Conservation (phyloP, 2,329 filamentous ascomycete species). For the Rosellinia necatrix region DNA sequence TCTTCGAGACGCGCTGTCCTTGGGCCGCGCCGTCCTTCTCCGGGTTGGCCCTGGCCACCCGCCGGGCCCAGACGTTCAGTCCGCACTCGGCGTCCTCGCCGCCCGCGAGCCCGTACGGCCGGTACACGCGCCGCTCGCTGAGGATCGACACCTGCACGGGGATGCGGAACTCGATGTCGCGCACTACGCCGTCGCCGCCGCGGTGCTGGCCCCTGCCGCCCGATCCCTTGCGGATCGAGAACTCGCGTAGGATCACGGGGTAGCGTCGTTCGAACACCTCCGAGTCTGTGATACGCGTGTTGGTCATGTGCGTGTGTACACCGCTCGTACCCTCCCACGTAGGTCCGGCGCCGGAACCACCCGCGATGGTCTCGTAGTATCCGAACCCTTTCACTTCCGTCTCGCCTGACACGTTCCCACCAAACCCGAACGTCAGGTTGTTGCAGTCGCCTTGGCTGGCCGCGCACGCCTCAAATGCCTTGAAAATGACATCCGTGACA, state of each 20-base stretch:
- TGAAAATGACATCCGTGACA: conserved; percentile 77
- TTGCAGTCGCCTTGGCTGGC: conserved; percentile 77
- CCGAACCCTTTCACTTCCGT: conserved; percentile 70
- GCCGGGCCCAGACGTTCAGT: conserved; percentile 84
- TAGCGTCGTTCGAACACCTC: conserved; percentile 77
- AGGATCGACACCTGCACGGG: conserved; percentile 74
- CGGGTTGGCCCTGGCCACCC: conserved; percentile 63
- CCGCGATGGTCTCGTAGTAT: conserved; percentile 80
- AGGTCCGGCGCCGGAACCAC: conserved; percentile 71
- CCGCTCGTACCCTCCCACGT: conserved; percentile 71
- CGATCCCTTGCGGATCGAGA: conserved; percentile 62
- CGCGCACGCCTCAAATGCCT: conserved; percentile 74
- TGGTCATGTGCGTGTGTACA: conserved; percentile 79
- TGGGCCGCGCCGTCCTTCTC: conserved; percentile 42
- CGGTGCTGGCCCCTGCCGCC: conserved; percentile 64
- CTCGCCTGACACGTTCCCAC: conserved; percentile 61
- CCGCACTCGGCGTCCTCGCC: conserved; percentile 80
- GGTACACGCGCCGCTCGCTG: conserved; percentile 72
- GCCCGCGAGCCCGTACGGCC: conserved; percentile 80
- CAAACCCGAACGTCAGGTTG: conserved; percentile 78
- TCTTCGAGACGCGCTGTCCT: conserved; percentile 12
- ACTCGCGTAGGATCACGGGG: conserved; percentile 70
- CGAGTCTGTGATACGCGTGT: conserved; percentile 75
- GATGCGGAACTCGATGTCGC: conserved; percentile 75
- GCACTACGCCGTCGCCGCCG: conserved; percentile 71